These are phyloP conservation scores for Yamadazyma triangularis DNA, from an alignment of 1,139 yeast genomes.

Conservation along the genomic window DNA sequence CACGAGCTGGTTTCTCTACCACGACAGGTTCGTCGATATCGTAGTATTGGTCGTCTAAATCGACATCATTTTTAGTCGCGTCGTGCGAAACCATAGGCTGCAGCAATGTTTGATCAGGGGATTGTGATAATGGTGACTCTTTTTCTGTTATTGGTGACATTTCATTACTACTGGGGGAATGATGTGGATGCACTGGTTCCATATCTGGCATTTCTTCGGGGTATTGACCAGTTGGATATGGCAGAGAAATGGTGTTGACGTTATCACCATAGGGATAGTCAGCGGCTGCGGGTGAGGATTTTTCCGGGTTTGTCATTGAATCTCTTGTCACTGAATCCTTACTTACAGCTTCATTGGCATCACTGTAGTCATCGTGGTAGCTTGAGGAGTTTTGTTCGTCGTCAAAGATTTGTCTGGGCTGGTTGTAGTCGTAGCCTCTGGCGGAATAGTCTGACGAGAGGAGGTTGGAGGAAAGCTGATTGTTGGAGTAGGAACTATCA, in stretches of 20 bases:
- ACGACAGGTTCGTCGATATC: conserved; percentile 39
- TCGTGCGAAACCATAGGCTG: conserved; percentile 1
- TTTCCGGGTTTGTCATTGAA: not conserved
- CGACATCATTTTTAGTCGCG: not conserved
- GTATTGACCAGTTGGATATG: not conserved
- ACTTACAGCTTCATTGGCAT: conserved; percentile 2
- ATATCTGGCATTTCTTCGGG: conserved; percentile 2
- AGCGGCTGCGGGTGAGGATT: conserved; percentile 1
- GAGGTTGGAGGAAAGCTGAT: not conserved
- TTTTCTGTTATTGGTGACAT: not conserved
- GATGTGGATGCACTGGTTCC: not conserved
- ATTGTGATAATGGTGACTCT: not conserved
- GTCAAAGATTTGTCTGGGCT: conserved; percentile 11
- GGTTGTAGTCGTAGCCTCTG: conserved; percentile 3
- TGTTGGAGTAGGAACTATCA: not conserved
- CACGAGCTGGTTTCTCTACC: conserved; percentile 26
- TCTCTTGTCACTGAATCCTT: not conserved
- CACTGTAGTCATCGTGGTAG: conserved; percentile 4
- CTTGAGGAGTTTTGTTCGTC: conserved; percentile 13
- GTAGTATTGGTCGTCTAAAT: conserved; percentile 25
- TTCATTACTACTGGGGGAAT: not conserved
- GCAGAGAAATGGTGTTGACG: too few species aligned
- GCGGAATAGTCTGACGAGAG: conserved; percentile 4
- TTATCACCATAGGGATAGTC: not conserved
- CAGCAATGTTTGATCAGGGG: not conserved